Evolutionary conservation across 768 basidiomycete species (phyloP).

Genomic region (Sutorius australiensis): DNA sequence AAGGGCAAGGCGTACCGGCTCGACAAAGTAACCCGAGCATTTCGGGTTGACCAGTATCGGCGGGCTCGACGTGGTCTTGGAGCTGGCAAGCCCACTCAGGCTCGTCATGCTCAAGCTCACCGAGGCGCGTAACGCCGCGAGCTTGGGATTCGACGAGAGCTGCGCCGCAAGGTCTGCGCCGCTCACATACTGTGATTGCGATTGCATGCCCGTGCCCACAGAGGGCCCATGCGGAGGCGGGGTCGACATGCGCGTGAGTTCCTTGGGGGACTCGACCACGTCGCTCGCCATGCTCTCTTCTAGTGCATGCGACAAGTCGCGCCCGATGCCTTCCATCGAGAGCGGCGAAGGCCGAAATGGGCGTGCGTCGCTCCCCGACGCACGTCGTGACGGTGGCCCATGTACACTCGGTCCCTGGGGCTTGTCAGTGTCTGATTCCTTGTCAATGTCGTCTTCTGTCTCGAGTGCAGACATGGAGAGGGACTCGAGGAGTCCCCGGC

Average conservation of each 20-base stretch:
- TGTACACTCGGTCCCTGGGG: background rate
- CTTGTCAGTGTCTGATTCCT: slow-evolving; percentile 21
- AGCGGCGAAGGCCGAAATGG: slow-evolving; percentile 14
- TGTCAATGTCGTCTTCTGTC: slow-evolving; percentile 39
- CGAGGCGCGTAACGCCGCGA: slow-evolving; percentile 43
- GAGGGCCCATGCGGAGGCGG: background rate
- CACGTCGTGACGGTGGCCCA: slow-evolving; percentile 7
- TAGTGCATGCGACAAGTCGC: slow-evolving; percentile 30
- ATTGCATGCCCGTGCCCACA: background rate
- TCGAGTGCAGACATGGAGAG: slow-evolving; percentile 55
- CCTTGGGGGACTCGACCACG: background rate
- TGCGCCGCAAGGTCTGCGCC: slow-evolving; percentile 42
- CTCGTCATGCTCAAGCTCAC: slow-evolving; percentile 28
- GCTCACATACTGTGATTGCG: slow-evolving; percentile 8
- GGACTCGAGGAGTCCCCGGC: slow-evolving; percentile 36
- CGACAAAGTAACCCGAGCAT: slow-evolving; percentile 96
- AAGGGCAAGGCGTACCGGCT: slow-evolving; percentile 54
- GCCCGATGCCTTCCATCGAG: slow-evolving; percentile 33
- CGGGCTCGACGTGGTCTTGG: slow-evolving; percentile 36
- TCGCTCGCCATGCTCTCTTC: slow-evolving; percentile 16
- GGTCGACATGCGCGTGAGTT: background rate
- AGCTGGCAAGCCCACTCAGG: slow-evolving; percentile 7
- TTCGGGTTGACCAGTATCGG: slow-evolving; percentile 74
- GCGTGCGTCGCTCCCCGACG: slow-evolving; percentile 7
- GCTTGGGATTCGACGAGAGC: slow-evolving; percentile 43